Percentiles rank a stretch among this genome's conserved stretches.
phyloP scores from a whole-genome alignment of 805 yeast species.

The Hanseniaspora hatyaiensis region DNA sequence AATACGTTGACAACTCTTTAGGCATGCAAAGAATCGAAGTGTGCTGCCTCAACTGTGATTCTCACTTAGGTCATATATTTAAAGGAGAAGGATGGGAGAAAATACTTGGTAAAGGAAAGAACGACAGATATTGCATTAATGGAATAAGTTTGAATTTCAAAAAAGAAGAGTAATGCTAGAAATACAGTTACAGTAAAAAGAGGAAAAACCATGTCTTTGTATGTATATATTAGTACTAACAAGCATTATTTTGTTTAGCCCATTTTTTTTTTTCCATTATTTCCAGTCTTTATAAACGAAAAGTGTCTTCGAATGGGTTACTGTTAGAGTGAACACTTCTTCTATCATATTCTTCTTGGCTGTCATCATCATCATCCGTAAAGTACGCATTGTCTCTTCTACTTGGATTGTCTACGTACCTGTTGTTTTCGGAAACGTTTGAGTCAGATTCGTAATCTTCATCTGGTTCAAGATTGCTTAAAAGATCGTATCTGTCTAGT shows the following conservation, averaged over 20 bases:
- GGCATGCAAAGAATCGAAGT: slow-evolving; percentile 88
- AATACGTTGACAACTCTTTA: slow-evolving; percentile 45
- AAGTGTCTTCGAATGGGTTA: slow-evolving; percentile 46
- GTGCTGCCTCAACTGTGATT: slow-evolving; percentile 78
- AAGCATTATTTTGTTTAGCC: too few species aligned
- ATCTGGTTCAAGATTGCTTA: slow-evolving; percentile 36
- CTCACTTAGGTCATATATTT: slow-evolving; percentile 92
- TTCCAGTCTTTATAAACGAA: too few species aligned
- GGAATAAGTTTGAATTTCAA: slow-evolving; percentile 64
- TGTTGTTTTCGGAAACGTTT: slow-evolving; percentile 21
- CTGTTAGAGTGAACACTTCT: slow-evolving; percentile 17
- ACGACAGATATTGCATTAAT: slow-evolving; percentile 91
- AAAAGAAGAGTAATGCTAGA: slow-evolving; percentile 17
- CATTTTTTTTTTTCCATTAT: too few species aligned
- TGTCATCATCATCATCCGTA: slow-evolving; percentile 22
- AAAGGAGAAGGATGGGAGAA: slow-evolving; percentile 77
- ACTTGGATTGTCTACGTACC: slow-evolving; percentile 19
- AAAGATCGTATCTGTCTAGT: slow-evolving; percentile 53
- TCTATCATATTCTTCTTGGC: slow-evolving; percentile 17
- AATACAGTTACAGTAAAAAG: too few species aligned
- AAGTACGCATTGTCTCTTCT: slow-evolving; percentile 10
- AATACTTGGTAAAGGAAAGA: slow-evolving; percentile 44
- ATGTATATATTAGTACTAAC: slow-evolving; percentile 14
- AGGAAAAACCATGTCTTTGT: too few species aligned
- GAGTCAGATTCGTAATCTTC: slow-evolving; percentile 29